Conservation (phyloP, 169 alveolate species). For the Plasmodium chabaudi region DNA sequence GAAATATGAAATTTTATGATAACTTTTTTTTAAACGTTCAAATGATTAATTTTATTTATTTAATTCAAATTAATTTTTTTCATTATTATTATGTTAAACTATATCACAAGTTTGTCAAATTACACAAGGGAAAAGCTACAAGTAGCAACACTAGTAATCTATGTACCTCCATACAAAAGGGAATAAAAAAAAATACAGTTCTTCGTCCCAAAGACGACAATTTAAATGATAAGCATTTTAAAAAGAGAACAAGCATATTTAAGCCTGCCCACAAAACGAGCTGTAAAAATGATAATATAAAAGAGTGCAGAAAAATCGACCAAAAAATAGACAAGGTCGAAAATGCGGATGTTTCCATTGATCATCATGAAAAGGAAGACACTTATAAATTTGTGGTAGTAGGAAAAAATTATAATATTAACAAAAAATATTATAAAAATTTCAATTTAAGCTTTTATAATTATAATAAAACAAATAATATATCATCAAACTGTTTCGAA, state of each 20-base stretch:
- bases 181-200: not conserved
- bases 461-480: not conserved
- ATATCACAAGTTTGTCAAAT: not conserved
- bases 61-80: slow-evolving; percentile 42
- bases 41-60: slow-evolving; percentile 54
- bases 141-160: not conserved
- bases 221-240: not conserved
- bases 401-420: slow-evolving; percentile 11
- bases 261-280: too few species aligned
- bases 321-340: too few species aligned
- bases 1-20: slow-evolving; percentile 44
- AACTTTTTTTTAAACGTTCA: slow-evolving; percentile 55
- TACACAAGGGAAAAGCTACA: not conserved
- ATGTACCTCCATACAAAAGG: slow-evolving; percentile 1
- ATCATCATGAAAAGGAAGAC: too few species aligned
- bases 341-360: too few species aligned
- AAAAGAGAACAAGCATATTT: not conserved
- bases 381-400: too few species aligned
- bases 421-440: not conserved
- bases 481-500: not conserved
- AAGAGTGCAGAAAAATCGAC: too few species aligned
- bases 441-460: slow-evolving; percentile 4
- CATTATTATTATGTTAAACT: slow-evolving; percentile 51
- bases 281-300: too few species aligned
- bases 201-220: slow-evolving; percentile 7